phyloP scores from a whole-genome alignment of 257 asterid genomes.

The Solanum gracilifrons region DNA sequence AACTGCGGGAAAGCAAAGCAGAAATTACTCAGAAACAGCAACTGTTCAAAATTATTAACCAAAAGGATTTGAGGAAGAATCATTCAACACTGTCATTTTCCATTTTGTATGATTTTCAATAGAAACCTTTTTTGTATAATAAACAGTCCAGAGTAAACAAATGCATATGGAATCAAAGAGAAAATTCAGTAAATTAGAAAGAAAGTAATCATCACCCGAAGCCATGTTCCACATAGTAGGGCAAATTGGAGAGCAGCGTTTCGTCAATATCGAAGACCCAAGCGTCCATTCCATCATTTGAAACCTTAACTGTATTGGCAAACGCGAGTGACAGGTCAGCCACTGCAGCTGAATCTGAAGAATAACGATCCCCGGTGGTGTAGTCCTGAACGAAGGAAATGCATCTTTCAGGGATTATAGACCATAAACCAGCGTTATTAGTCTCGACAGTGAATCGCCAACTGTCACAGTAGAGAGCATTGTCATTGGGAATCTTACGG shows the following conservation, averaged over 20 bases:
- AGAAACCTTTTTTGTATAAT: neutral
- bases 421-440: constrained; percentile 57
- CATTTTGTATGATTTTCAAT: neutral
- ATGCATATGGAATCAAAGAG: neutral
- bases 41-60: neutral
- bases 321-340: constrained; percentile 34
- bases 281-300: constrained; percentile 55
- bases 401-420: constrained; percentile 36
- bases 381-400: constrained; percentile 46
- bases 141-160: neutral
- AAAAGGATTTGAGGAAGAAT: neutral
- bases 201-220: constrained; percentile 44
- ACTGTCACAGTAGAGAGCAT: constrained; percentile 43
- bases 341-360: constrained; percentile 50
- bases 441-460: constrained; percentile 86
- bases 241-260: constrained; percentile 70
- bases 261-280: constrained; percentile 93
- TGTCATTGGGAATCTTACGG: constrained; percentile 16
- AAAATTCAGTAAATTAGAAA: neutral
- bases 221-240: constrained; percentile 57
- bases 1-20: neutral
- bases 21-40: neutral
- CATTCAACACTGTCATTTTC: neutral
- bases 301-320: constrained; percentile 25
- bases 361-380: constrained; percentile 38